Evolutionary conservation across 1,284 basidiomycete species (phyloP).

Genomic region (Ustilago crameri): DNA sequence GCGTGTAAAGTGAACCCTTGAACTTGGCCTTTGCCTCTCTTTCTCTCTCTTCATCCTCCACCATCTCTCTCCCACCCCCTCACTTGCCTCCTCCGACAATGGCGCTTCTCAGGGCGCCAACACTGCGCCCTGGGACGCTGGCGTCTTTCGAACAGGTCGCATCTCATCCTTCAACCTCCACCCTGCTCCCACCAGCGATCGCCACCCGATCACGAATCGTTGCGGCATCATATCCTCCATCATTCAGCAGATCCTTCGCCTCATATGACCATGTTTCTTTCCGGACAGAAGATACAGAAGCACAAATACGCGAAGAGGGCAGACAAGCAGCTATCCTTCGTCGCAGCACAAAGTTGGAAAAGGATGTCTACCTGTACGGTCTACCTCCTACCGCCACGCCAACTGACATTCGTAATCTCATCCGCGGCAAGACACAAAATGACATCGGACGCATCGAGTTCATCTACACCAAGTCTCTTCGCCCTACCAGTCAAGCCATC

Average conservation of each 20-base stretch:
- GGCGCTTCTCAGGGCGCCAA: slow-evolving; percentile 34
- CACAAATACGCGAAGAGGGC: neutral
- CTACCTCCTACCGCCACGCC: slow-evolving; percentile 37
- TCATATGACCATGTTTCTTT: neutral
- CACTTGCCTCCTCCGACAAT: slow-evolving; percentile 1
- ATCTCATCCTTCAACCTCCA: neutral
- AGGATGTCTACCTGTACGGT: slow-evolving; percentile 23
- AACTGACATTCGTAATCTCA: slow-evolving; percentile 28
- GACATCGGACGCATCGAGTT: slow-evolving; percentile 36
- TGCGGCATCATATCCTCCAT: neutral
- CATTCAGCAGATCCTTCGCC: slow-evolving; percentile 5
- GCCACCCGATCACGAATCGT: slow-evolving; percentile 1
- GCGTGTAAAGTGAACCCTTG: slow-evolving; percentile 3
- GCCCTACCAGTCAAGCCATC: slow-evolving; percentile 27
- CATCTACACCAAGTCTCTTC: slow-evolving; percentile 24
- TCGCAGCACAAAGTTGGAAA: slow-evolving; percentile 1
- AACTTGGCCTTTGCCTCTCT: neutral
- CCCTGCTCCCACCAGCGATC: neutral
- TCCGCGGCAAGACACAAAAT: slow-evolving; percentile 19
- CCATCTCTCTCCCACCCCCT: neutral
- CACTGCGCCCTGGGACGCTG: slow-evolving; percentile 18
- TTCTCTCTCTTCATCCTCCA: slow-evolving; percentile 2
- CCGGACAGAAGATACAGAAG: neutral
- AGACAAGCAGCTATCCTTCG: slow-evolving; percentile 1
- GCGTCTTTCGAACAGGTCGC: neutral